phyloP scores from a whole-genome alignment of 352 stramenopile species.

The Thalassiosira mediterranea region DNA sequence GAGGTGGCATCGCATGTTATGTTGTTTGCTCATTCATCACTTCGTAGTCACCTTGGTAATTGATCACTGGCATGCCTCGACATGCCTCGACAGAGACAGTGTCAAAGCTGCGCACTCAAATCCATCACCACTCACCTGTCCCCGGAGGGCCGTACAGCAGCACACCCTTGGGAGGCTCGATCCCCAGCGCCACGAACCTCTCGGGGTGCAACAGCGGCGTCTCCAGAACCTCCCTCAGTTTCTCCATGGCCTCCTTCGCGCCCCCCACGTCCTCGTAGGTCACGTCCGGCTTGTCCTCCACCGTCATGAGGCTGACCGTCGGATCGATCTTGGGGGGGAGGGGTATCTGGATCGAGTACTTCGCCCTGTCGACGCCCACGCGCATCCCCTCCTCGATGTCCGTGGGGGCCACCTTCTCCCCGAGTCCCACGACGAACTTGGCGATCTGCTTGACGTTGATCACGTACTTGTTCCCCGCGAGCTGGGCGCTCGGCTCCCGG shows the following conservation, averaged over 20 bases:
- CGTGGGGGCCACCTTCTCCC: slow-evolving; percentile 97
- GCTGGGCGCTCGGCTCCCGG: slow-evolving; percentile 87
- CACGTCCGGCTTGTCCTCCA: slow-evolving; percentile 99
- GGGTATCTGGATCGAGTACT: slow-evolving; percentile 97
- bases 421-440: slow-evolving; percentile 98
- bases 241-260: slow-evolving; percentile 97
- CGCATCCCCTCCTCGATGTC: slow-evolving; percentile 99
- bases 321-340: slow-evolving; percentile 99
- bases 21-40: not conserved
- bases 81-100: not conserved
- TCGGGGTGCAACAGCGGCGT: slow-evolving; percentile 97
- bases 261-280: slow-evolving; percentile 99
- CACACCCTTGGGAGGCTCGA: slow-evolving; percentile 99
- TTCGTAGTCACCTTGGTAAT: not conserved
- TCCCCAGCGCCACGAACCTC: slow-evolving; percentile 97
- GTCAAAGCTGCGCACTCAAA: too few species aligned
- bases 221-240: slow-evolving; percentile 98
- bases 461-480: slow-evolving; percentile 98
- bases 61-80: not conserved
- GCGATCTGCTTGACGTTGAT: slow-evolving; percentile 99
- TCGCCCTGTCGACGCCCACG: slow-evolving; percentile 94
- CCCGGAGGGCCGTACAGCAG: slow-evolving; percentile 96
- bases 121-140: slow-evolving; percentile 81
- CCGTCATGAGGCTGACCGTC: slow-evolving; percentile 96
- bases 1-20: too few species aligned